Percentiles rank a stretch among this genome's conserved stretches.
Conservation (phyloP, 2,329 filamentous ascomycete genomes). For the Scedosporium minutisporum region DNA sequence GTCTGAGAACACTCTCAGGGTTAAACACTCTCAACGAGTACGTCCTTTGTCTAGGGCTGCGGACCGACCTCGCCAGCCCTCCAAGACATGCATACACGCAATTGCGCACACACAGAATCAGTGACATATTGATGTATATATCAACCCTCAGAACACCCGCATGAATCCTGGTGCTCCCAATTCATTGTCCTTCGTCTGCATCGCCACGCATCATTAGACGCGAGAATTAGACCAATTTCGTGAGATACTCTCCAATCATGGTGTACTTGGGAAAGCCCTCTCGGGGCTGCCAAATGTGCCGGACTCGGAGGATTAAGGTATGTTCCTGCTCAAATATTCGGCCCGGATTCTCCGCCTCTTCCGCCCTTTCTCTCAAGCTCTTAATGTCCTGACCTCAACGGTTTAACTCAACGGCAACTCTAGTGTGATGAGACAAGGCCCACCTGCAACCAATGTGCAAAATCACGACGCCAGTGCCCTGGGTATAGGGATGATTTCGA, state of each 20-base stretch:
- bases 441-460: conserved; percentile 55
- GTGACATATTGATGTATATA: too few species aligned
- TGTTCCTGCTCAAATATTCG: conserved; percentile 11
- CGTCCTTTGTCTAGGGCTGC: too few species aligned
- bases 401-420: conserved; percentile 4
- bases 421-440: conserved; percentile 61
- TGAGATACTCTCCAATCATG: conserved; percentile 29
- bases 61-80: too few species aligned
- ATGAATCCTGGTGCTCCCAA: too few species aligned
- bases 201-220: too few species aligned
- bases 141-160: too few species aligned
- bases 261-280: conserved; percentile 59
- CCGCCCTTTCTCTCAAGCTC: background rate
- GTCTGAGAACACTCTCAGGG: too few species aligned
- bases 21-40: too few species aligned
- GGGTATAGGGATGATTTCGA: conserved; percentile 66
- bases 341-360: background rate
- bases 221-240: too few species aligned
- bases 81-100: too few species aligned
- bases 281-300: conserved; percentile 64
- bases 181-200: too few species aligned
- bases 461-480: conserved; percentile 53
- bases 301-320: conserved; percentile 65
- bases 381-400: background rate
- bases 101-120: too few species aligned